A percentile compares a stretch with the other conserved stretches of the same genome.
phyloP scores from a whole-genome alignment of 108 stramenopile genomes.

The Schizochytrium sp. region DNA sequence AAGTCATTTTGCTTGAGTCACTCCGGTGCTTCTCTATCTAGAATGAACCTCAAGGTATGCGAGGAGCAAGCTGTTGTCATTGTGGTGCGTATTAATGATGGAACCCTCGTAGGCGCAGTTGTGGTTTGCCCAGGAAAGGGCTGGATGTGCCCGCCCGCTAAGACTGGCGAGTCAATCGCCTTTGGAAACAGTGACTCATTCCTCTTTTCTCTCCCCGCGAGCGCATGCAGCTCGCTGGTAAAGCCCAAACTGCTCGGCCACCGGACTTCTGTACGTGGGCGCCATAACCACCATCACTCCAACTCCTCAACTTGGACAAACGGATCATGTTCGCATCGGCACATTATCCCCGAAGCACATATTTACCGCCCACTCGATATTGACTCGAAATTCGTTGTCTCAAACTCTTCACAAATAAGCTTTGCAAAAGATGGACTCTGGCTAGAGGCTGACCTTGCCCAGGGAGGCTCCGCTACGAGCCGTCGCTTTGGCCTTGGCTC shows the following conservation, averaged over 20 bases:
- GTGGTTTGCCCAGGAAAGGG: background rate
- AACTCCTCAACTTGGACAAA: background rate
- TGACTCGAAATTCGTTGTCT: background rate
- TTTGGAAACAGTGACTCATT: background rate
- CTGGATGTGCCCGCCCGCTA: background rate
- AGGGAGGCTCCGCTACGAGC: background rate
- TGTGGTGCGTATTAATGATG: constrained; percentile 42
- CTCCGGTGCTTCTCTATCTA: background rate
- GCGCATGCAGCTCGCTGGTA: constrained; percentile 16
- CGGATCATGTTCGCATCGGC: background rate
- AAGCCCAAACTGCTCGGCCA: constrained; percentile 32
- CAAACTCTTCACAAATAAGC: background rate
- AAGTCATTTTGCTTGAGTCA: constrained; percentile 19
- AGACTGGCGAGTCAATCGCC: background rate
- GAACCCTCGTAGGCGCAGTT: background rate
- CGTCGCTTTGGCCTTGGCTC: background rate
- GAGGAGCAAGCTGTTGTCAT: background rate
- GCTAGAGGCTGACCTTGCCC: constrained; percentile 29
- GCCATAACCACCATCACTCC: background rate
- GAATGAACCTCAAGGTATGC: background rate
- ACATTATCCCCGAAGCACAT: constrained; percentile 12
- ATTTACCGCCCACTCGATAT: constrained; percentile 27
- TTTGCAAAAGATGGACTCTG: constrained; percentile 22
- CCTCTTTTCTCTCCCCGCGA: constrained; percentile 45
- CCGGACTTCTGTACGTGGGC: background rate